Percentiles rank a stretch among this genome's conserved stretches.
Evolutionary conservation across 148 eudicot species (phyloP).

Genomic region (Camellia japonica): DNA sequence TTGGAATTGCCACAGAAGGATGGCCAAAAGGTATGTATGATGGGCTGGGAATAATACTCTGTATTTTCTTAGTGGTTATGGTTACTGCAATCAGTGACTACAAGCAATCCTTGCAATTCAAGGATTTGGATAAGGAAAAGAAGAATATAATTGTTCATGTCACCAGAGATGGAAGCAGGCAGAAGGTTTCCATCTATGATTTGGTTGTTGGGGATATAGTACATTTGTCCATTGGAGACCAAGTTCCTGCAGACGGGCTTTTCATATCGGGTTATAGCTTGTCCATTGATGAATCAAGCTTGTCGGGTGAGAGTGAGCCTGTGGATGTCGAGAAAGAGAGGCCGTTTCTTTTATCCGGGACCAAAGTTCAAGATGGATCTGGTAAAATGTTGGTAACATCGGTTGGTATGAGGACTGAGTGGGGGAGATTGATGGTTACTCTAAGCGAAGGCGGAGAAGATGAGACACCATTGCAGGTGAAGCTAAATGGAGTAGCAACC

Average conservation of each 20-base stretch:
- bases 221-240: slow-evolving; percentile 70
- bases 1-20: slow-evolving; percentile 77
- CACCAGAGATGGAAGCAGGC: slow-evolving; percentile 51
- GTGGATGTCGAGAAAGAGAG: slow-evolving; percentile 39
- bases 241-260: slow-evolving; percentile 84
- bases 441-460: slow-evolving; percentile 66
- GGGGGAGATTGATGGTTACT: slow-evolving; percentile 83
- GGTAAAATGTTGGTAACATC: slow-evolving; percentile 75
- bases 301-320: slow-evolving; percentile 86
- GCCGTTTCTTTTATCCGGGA: slow-evolving; percentile 79
- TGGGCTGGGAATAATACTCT: slow-evolving; percentile 66
- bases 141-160: slow-evolving; percentile 61
- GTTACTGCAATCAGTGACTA: slow-evolving; percentile 87
- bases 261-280: slow-evolving; percentile 65
- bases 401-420: slow-evolving; percentile 89
- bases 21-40: slow-evolving; percentile 87
- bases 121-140: slow-evolving; percentile 71
- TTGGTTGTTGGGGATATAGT: slow-evolving; percentile 81
- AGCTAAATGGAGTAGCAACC: slow-evolving; percentile 87
- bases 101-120: slow-evolving; percentile 80
- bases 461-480: slow-evolving; percentile 86
- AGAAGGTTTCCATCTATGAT: slow-evolving; percentile 66
- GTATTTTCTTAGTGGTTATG: slow-evolving; percentile 64
- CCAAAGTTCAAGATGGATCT: slow-evolving; percentile 83
- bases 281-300: slow-evolving; percentile 73